phyloP scores from a whole-genome alignment of 2,329 filamentous ascomycete species.

The Venturia aucupariae region DNA sequence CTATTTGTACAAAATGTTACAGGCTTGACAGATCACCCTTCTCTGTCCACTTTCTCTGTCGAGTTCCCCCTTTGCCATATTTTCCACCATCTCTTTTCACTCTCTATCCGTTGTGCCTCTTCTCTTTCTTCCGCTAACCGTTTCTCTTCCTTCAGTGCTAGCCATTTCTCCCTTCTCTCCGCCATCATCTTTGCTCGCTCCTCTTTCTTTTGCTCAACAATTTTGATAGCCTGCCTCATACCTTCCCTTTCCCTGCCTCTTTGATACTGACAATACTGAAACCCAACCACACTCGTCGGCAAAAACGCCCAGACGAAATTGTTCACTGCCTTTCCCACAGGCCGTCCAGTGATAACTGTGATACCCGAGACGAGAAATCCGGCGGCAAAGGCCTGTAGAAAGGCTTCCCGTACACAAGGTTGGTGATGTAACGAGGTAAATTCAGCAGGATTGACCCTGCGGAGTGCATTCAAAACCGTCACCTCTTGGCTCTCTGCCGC shows the following conservation, averaged over 20 bases:
- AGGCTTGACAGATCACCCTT: background rate
- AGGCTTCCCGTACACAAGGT: constrained; percentile 74
- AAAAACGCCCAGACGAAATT: constrained; percentile 61
- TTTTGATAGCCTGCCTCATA: constrained; percentile 77
- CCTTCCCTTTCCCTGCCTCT: constrained; percentile 67
- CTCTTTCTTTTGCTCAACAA: constrained; percentile 64
- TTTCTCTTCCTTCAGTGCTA: constrained; percentile 11
- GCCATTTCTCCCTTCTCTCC: constrained; percentile 20
- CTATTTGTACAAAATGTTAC: background rate
- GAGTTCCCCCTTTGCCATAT: constrained; percentile 17
- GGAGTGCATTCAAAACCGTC: constrained; percentile 47
- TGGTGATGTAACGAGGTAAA: constrained; percentile 64
- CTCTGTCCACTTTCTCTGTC: background rate
- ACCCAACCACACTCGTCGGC: constrained; percentile 58
- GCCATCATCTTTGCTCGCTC: constrained; percentile 48
- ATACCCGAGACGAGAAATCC: constrained; percentile 70
- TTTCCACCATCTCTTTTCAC: constrained; percentile 19
- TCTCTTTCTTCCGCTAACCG: constrained; percentile 16
- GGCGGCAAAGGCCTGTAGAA: constrained; percentile 72
- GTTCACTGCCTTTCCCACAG: constrained; percentile 16
- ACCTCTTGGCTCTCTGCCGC: constrained; percentile 8
- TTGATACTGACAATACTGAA: constrained; percentile 75
- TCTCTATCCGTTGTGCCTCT: constrained; percentile 13
- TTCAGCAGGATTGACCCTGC: constrained; percentile 58
- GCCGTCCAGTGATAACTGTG: constrained; percentile 39